Evolutionary conservation across 2,329 filamentous ascomycete species (phyloP).

Genomic region (Scedosporium apiospermum): DNA sequence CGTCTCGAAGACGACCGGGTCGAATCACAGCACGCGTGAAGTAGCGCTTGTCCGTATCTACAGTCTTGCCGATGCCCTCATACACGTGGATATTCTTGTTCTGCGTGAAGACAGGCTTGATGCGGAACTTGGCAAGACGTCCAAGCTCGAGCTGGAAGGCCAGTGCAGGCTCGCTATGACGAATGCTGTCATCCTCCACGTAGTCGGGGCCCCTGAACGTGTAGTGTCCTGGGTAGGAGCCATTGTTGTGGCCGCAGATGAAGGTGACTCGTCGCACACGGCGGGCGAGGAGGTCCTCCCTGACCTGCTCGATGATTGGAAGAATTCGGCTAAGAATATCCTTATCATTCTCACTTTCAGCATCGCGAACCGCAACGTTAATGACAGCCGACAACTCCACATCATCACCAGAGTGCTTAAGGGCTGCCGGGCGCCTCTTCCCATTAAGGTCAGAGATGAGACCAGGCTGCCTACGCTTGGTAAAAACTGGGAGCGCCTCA

Average conservation of each 20-base stretch:
- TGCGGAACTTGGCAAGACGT: conserved; percentile 91
- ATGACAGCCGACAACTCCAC: conserved; percentile 85
- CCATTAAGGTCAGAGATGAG: conserved; percentile 64
- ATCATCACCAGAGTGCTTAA: conserved; percentile 40
- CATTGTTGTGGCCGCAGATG: conserved; percentile 90
- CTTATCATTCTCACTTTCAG: conserved; percentile 72
- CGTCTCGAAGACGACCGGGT: conserved; percentile 86
- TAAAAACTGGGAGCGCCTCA: conserved; percentile 62
- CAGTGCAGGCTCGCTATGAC: conserved; percentile 90
- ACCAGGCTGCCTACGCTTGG: conserved; percentile 42
- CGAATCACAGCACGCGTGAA: conserved; percentile 94
- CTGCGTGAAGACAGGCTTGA: conserved; percentile 96
- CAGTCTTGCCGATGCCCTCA: conserved; percentile 88
- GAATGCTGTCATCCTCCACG: conserved; percentile 87
- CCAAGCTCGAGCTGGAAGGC: conserved; percentile 97
- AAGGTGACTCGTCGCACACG: conserved; percentile 87
- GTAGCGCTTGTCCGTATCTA: conserved; percentile 95
- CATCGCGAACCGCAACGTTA: conserved; percentile 85
- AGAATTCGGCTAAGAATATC: conserved; percentile 70
- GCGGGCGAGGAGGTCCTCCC: conserved; percentile 71
- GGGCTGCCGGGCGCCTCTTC: conserved; percentile 53
- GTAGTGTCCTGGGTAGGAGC: conserved; percentile 92
- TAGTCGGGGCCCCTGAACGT: conserved; percentile 93
- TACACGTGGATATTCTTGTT: conserved; percentile 99
- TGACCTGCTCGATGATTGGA: conserved; percentile 68